phyloP scores from a whole-genome alignment of 306 rosid species.

The Senna tora region DNA sequence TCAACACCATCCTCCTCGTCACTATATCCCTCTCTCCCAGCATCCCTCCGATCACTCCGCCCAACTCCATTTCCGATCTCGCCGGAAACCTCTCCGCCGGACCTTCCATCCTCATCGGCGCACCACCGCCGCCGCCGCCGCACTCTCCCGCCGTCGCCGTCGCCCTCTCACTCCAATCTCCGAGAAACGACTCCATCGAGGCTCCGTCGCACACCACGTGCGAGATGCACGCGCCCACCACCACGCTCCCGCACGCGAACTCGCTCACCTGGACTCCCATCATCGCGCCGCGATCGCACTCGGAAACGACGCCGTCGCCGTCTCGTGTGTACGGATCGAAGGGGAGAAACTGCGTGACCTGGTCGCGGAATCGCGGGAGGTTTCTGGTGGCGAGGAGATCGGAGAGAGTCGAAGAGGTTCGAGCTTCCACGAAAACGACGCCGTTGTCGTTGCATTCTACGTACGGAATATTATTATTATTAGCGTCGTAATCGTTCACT shows the following conservation, averaged over 20 bases:
- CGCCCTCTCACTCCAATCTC: constrained; percentile 24
- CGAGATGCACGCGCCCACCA: constrained; percentile 30
- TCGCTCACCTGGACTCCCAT: constrained; percentile 23
- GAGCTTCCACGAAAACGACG: constrained; percentile 23
- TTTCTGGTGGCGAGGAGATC: background rate
- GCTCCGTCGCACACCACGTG: constrained; percentile 36
- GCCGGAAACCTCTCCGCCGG: background rate
- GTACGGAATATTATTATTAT: background rate
- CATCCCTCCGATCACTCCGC: background rate
- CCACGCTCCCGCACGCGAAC: constrained; percentile 34
- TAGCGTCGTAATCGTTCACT: too few species aligned
- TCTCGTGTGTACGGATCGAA: constrained; percentile 9
- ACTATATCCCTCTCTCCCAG: background rate
- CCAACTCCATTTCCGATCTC: background rate
- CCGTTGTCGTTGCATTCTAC: constrained; percentile 40
- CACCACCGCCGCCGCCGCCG: too few species aligned
- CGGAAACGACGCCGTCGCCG: background rate
- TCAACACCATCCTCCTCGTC: background rate
- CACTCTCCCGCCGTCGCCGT: too few species aligned
- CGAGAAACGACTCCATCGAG: background rate
- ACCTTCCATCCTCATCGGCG: background rate
- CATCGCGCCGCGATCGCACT: too few species aligned
- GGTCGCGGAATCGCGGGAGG: background rate
- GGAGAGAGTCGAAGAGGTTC: background rate
- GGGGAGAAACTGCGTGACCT: constrained; percentile 16